Base-by-base conservation (phyloP, 768 basidiomycete species). In the Gloeophyllum trabeum region DNA sequence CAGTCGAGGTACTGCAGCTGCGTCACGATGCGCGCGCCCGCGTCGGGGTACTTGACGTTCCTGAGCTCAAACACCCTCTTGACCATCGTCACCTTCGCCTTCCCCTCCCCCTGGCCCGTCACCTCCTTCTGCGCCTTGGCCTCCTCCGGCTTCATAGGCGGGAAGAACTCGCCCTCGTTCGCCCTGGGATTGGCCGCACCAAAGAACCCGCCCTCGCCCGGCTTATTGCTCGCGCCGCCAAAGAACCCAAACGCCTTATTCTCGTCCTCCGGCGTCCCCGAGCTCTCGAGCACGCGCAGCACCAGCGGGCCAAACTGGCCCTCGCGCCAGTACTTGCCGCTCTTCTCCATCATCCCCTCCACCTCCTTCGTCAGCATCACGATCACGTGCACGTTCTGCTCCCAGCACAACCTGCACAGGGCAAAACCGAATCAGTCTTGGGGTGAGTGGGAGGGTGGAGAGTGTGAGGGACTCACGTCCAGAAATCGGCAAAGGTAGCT, bases 361-460 rank as follows among this genome's bases (percentile, higher is more conserved):
- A 85, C 70, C 55, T 94, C 88, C 44, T 83, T 81, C 3, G 94
- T 97, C 43, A 98, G 76, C 94, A 97, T 98, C 47, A 96, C 85
- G 49, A 98, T 90, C 39, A 96, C 88, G 48, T 85, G 82, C 0
- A 96, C 86, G 49, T 88, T 83, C 59, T 97, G 92, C 54, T 97
- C 89, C 85, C 91, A 94, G 41, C 84, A 79, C 13, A 97, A 70
- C 24, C 87, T 89, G 43, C 14, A 24, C 24, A 19, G 16, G 20
- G 26, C 7, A 24, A 16, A 41, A 14, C 23, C 30, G 28, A 32
- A 19, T 25, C 39, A 20, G 4, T 26, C 16, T n/a, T n/a, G n/a
- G n/a, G n/a, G n/a, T n/a, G 3, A 20, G 23, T 6, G 10, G 26
- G 41, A 20, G 26, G 14, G 39, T 7, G 6, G 39, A 34, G 13